phyloP scores from a whole-genome alignment of 768 basidiomycete genomes.

The Boletellus ananiceps region DNA sequence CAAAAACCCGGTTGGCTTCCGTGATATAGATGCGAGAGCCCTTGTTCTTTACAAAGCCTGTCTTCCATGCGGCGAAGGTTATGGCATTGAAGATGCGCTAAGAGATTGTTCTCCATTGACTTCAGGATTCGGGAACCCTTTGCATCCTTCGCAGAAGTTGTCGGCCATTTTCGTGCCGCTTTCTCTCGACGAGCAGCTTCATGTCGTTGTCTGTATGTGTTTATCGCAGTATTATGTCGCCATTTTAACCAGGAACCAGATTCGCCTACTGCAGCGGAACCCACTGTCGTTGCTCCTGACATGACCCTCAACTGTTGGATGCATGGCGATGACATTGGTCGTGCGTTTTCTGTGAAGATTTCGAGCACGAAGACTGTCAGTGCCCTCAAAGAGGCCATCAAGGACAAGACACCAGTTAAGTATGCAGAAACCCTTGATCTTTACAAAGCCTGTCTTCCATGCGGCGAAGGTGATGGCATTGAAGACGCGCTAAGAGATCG shows the following conservation, averaged over 20 bases:
- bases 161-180: no score
- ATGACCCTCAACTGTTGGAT: conserved; percentile 5
- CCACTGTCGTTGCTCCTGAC: neutral
- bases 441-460: neutral
- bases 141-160: no score
- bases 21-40: no score
- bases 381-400: neutral
- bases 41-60: neutral
- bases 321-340: neutral
- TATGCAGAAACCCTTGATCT: neutral
- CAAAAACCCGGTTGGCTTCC: no score
- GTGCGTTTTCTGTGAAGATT: conserved; percentile 5
- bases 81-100: neutral
- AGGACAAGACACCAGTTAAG: neutral
- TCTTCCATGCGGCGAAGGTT: neutral
- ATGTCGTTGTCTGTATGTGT: no score
- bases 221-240: no score
- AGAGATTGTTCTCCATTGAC: neutral
- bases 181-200: no score
- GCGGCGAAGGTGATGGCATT: neutral
- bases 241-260: no score
- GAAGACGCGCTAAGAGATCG: neutral
- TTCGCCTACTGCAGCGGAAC: no score
- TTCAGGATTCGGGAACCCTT: no score
- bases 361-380: neutral